Percentiles rank a stretch among this genome's conserved stretches.
Evolutionary conservation across 768 basidiomycete genomes (phyloP).

Genomic region (Tylopilus intermedius): DNA sequence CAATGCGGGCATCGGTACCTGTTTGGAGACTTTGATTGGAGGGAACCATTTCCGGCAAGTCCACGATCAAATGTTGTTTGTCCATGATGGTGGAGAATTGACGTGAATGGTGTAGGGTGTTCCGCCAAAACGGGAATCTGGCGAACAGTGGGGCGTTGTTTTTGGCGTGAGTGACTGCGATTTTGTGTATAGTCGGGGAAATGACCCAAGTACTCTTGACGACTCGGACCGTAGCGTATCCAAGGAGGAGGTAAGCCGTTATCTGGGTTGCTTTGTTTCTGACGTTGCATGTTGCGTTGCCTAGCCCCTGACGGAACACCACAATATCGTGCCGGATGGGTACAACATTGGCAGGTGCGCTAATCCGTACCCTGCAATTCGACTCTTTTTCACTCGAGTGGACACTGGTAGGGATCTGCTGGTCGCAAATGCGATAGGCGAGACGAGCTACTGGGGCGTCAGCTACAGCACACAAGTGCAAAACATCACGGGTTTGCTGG

Average conservation of each 20-base stretch:
- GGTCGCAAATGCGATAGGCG: constrained; percentile 36
- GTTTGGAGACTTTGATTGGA: constrained; percentile 41
- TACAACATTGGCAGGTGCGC: constrained; percentile 44
- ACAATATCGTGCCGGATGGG: constrained; percentile 43
- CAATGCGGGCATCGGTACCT: constrained; percentile 35
- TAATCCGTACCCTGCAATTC: neutral
- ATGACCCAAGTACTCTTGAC: too few species aligned
- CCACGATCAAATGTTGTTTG: neutral
- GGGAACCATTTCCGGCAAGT: constrained; percentile 46
- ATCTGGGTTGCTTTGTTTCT: neutral
- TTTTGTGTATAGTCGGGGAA: neutral
- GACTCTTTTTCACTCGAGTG: too few species aligned
- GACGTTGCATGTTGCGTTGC: neutral
- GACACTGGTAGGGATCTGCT: constrained; percentile 32
- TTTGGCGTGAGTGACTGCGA: constrained; percentile 42
- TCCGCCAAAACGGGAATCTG: constrained; percentile 51
- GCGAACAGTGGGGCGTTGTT: constrained; percentile 52
- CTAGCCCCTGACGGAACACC: constrained; percentile 31
- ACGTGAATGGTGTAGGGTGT: constrained; percentile 34
- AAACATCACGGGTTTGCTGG: constrained; percentile 51
- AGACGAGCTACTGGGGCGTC: constrained; percentile 38
- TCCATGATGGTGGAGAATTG: neutral
- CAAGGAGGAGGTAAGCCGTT: constrained; percentile 38
- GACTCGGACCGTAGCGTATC: constrained; percentile 35
- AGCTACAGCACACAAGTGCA: constrained; percentile 43